Conservation (phyloP, 371 early-diverging fungal species). For the Coelomomyces lativittatus region DNA sequence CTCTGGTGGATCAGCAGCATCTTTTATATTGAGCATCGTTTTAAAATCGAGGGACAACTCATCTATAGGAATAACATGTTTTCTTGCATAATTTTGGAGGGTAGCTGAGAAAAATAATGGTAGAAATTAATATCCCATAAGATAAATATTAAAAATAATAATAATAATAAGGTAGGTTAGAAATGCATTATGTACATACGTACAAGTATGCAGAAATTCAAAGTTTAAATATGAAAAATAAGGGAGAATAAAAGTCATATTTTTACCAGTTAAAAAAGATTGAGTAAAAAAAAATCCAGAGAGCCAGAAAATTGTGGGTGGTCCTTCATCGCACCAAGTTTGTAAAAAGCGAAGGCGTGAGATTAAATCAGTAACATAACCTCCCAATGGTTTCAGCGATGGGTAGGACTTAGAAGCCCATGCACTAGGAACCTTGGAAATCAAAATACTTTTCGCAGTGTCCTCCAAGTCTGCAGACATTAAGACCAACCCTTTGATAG, state of each 20-base stretch:
- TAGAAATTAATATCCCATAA: too few species aligned
- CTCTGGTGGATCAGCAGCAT: slow-evolving; percentile 18
- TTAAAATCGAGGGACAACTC: slow-evolving; percentile 19
- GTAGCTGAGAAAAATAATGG: slow-evolving; percentile 31
- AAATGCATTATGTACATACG: too few species aligned
- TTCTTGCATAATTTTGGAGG: slow-evolving; percentile 37
- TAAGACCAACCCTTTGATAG: slow-evolving; percentile 33
- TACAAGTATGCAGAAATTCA: background rate
- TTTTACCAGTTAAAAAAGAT: slow-evolving; percentile 19
- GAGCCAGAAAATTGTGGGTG: slow-evolving; percentile 34
- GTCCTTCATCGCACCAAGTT: slow-evolving; percentile 21
- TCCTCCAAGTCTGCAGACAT: slow-evolving; percentile 44
- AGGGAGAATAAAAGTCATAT: slow-evolving; percentile 7
- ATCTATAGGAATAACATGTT: slow-evolving; percentile 33
- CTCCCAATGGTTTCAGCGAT: slow-evolving; percentile 30
- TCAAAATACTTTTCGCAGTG: slow-evolving; percentile 13
- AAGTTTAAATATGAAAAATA: background rate
- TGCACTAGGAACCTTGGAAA: slow-evolving; percentile 31
- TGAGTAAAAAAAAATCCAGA: slow-evolving; percentile 43
- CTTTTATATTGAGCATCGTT: slow-evolving; percentile 14
- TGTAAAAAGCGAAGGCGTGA: slow-evolving; percentile 22
- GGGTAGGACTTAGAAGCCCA: slow-evolving; percentile 38
- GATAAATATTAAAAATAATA: too few species aligned
- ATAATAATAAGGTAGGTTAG: too few species aligned
- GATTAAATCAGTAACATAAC: slow-evolving; percentile 21